Conservation (phyloP, 805 yeast genomes). For the Cyberlindnera euphorbiiphila region DNA sequence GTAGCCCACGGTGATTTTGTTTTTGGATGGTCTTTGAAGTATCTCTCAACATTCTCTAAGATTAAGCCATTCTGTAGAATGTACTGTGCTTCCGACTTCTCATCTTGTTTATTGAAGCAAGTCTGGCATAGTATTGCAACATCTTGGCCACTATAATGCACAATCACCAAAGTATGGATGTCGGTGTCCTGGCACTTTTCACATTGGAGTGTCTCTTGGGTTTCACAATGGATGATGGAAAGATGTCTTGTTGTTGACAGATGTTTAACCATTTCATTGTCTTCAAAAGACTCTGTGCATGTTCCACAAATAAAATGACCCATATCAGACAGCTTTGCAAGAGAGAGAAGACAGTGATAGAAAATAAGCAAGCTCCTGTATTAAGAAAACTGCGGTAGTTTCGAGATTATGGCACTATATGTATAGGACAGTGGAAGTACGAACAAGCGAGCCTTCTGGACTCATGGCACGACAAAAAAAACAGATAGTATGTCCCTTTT, state of each 20-base stretch:
- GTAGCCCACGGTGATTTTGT: slow-evolving; percentile 38
- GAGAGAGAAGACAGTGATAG: no score
- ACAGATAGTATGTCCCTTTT: no score
- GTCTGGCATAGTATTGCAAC: slow-evolving; percentile 45
- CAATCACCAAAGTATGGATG: slow-evolving; percentile 47
- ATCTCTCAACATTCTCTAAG: slow-evolving; percentile 44
- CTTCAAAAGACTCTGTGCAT: slow-evolving; percentile 36
- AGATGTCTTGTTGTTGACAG: slow-evolving; percentile 52
- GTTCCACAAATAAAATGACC: slow-evolving; percentile 41
- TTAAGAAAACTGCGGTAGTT: no score
- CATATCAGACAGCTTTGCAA: slow-evolving; percentile 16
- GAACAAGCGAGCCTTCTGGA: no score
- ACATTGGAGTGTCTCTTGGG: slow-evolving; percentile 45
- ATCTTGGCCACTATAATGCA: slow-evolving; percentile 55
- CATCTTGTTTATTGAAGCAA: slow-evolving; percentile 41
- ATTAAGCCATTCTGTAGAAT: slow-evolving; percentile 52
- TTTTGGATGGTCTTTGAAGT: slow-evolving; percentile 47
- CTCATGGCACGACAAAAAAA: no score
- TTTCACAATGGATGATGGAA: slow-evolving; percentile 32
- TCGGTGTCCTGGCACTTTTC: slow-evolving; percentile 53
- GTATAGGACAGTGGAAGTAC: no score
- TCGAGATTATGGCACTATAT: no score
- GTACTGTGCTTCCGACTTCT: slow-evolving; percentile 46
- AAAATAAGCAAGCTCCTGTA: no score
- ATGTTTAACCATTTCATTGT: slow-evolving; percentile 49